Evolutionary conservation across 495 filamentous ascomycete genomes (phyloP).

Genomic region (Bathelium albidoporum): DNA sequence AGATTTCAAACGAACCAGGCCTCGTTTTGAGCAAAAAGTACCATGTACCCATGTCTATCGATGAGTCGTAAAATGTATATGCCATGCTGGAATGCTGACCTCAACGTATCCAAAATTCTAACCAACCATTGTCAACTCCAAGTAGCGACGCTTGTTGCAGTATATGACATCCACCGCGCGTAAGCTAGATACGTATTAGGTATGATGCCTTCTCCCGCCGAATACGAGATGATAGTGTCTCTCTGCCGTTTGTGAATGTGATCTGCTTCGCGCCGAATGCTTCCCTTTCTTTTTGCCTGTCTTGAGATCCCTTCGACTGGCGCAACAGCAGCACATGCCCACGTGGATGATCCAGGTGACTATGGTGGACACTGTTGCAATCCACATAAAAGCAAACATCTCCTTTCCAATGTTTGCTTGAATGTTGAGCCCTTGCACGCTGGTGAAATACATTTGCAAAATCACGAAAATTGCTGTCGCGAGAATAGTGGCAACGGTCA

Average conservation of each 20-base stretch:
- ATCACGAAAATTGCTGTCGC: constrained; percentile 73
- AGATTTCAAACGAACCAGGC: too few species aligned
- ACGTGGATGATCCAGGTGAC: constrained; percentile 61
- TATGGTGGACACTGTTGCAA: constrained; percentile 54
- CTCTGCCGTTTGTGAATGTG: neutral
- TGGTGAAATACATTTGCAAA: constrained; percentile 58
- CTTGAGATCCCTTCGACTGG: constrained; percentile 47
- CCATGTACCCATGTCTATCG: too few species aligned
- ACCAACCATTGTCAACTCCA: neutral
- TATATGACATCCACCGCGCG: neutral
- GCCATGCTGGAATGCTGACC: neutral
- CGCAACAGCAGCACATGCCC: constrained; percentile 64
- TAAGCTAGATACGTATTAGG: neutral
- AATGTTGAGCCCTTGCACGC: constrained; percentile 62
- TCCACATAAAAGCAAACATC: constrained; percentile 88
- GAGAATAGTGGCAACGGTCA: constrained; percentile 59
- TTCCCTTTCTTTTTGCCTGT: constrained; percentile 41
- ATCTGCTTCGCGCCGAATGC: neutral
- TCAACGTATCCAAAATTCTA: neutral
- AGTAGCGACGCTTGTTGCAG: too few species aligned
- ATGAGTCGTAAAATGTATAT: neutral
- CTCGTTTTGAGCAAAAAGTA: too few species aligned
- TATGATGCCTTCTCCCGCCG: neutral
- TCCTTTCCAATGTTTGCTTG: constrained; percentile 52
- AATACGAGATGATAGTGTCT: neutral